Conservation (phyloP, 805 yeast species). For the Nakazawaea pomicola region DNA sequence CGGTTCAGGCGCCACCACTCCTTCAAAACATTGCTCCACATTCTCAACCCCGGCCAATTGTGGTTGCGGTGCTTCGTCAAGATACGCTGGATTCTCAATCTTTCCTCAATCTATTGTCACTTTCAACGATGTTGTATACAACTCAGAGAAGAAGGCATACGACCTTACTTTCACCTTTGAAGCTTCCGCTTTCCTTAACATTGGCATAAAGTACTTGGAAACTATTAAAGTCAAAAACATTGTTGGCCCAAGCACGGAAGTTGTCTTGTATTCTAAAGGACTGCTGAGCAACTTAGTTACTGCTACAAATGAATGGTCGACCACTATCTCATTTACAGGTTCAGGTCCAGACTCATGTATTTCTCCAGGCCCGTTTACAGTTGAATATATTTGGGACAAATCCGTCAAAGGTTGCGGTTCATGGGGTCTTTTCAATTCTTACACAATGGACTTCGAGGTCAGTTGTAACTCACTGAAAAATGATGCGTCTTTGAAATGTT, state of each 20-base stretch:
- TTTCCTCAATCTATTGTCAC: neutral
- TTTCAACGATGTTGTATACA: neutral
- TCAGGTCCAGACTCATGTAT: neutral
- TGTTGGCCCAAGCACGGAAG: neutral
- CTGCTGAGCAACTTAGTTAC: neutral
- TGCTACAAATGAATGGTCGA: neutral
- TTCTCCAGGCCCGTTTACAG: slow-evolving; percentile 3
- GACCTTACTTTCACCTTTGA: slow-evolving; percentile 1
- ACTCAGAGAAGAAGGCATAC: neutral
- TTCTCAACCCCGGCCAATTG: slow-evolving; percentile 2
- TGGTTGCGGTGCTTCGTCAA: neutral
- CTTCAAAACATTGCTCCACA: neutral
- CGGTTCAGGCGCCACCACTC: neutral
- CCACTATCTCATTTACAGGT: neutral
- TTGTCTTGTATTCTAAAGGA: neutral
- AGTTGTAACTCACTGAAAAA: neutral
- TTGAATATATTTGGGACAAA: slow-evolving; percentile 2
- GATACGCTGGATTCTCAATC: neutral
- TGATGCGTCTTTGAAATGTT: slow-evolving; percentile 3
- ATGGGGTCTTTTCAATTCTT: neutral
- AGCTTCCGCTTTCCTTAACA: neutral
- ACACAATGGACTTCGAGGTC: neutral
- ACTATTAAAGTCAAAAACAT: neutral
- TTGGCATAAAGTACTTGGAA: slow-evolving; percentile 2
- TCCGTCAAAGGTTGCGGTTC: neutral